phyloP scores from a whole-genome alignment of 176 grass and related monocot genomes.

The Triticum dicoccoides region DNA sequence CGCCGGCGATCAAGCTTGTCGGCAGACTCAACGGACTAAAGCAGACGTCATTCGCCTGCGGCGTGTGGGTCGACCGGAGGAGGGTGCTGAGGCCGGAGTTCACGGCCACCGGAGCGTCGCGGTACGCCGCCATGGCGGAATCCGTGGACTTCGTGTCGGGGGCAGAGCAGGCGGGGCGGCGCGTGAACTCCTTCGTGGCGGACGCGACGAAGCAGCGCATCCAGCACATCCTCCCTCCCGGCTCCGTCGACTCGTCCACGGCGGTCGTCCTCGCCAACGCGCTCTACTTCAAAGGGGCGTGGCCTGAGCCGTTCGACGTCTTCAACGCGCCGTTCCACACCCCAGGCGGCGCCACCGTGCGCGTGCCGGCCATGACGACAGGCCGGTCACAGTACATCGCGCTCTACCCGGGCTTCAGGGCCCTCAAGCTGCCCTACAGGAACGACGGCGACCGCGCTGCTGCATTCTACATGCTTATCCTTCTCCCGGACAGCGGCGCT shows the following conservation, averaged over 20 bases:
- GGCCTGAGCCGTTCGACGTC: not conserved
- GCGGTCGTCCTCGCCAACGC: conserved; percentile 22
- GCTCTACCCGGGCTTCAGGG: not conserved
- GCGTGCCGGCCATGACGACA: not conserved
- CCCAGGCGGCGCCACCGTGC: not conserved
- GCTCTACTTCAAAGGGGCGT: not conserved
- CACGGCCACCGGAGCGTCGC: not conserved
- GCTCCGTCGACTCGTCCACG: not conserved
- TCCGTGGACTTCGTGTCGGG: not conserved
- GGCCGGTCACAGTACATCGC: not conserved
- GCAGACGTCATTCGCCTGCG: conserved; percentile 27
- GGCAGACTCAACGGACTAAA: not conserved
- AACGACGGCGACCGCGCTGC: not conserved
- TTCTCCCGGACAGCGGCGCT: not conserved
- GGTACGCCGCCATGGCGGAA: not conserved
- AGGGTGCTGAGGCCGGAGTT: not conserved
- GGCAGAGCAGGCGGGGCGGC: not conserved
- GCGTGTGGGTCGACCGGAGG: conserved; percentile 13
- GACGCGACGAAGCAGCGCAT: not conserved
- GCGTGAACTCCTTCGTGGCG: not conserved
- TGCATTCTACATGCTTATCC: not conserved
- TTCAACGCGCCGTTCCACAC: not conserved
- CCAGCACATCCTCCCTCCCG: not conserved
- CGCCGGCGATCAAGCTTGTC: not conserved
- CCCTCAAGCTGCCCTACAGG: not conserved